Evolutionary conservation across 306 rosid genomes (phyloP).

Genomic region (Begonia peltatifolia): DNA sequence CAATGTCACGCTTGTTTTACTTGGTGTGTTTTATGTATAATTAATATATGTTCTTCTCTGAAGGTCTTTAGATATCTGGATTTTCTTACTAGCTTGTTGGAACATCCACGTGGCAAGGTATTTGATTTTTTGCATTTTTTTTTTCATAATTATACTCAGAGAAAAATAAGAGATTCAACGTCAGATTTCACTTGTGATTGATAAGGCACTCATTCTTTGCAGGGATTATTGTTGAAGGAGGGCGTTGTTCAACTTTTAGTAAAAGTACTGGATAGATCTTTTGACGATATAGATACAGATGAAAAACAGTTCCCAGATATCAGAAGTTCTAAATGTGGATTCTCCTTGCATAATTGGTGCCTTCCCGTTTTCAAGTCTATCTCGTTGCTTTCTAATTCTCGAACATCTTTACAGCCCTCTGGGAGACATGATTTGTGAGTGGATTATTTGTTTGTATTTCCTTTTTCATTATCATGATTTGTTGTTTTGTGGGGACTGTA

Average conservation of each 20-base stretch:
- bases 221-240: conserved; percentile 58
- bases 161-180: background rate
- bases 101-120: conserved; percentile 93
- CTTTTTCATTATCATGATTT: conserved; percentile 2
- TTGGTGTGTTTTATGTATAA: background rate
- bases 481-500: conserved; percentile 4
- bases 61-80: conserved; percentile 85
- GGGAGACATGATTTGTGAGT: conserved; percentile 50
- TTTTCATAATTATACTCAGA: background rate
- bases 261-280: conserved; percentile 49
- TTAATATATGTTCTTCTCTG: conserved; percentile 6
- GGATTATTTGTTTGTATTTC: conserved; percentile 10
- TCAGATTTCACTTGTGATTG: background rate
- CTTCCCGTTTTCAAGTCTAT: conserved; percentile 72
- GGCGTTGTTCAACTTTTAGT: conserved; percentile 41
- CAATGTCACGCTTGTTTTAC: background rate
- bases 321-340: conserved; percentile 33
- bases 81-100: conserved; percentile 76
- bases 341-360: conserved; percentile 45
- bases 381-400: conserved; percentile 38
- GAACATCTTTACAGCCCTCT: conserved; percentile 24
- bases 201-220: conserved; percentile 8
- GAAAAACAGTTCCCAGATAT: conserved; percentile 32
- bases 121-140: background rate
- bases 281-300: conserved; percentile 34